Evolutionary conservation across 768 basidiomycete genomes (phyloP).

Genomic region (Lactifluus volemus): DNA sequence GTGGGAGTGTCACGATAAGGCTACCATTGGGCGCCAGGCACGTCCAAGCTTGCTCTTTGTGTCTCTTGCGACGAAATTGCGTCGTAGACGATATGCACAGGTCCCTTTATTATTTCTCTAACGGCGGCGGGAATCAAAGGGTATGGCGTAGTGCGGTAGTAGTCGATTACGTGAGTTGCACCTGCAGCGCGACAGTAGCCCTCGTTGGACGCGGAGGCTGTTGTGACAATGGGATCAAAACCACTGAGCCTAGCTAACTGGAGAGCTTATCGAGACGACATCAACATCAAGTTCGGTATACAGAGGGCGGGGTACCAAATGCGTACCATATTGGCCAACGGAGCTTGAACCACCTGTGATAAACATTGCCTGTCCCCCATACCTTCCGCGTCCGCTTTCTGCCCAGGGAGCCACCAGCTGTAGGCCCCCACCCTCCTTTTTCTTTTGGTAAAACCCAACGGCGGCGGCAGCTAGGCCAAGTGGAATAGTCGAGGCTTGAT

Average conservation of each 20-base stretch:
- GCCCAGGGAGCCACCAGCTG: slow-evolving; percentile 35
- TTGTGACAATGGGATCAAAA: slow-evolving; percentile 19
- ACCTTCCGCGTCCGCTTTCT: slow-evolving; percentile 31
- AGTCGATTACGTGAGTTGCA: slow-evolving; percentile 20
- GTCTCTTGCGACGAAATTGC: slow-evolving; percentile 15
- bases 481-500: slow-evolving; percentile 41
- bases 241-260: slow-evolving; percentile 19
- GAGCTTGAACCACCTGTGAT: slow-evolving; percentile 42
- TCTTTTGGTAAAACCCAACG: slow-evolving; percentile 38
- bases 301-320: neutral
- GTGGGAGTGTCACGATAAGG: neutral
- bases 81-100: slow-evolving; percentile 14
- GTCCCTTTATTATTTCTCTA: slow-evolving; percentile 10
- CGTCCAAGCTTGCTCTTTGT: slow-evolving; percentile 15
- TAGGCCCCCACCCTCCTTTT: slow-evolving; percentile 9
- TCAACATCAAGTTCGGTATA: neutral
- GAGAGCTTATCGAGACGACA: neutral
- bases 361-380: slow-evolving; percentile 36
- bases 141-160: slow-evolving; percentile 15
- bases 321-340: slow-evolving; percentile 37
- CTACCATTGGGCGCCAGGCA: slow-evolving; percentile 14
- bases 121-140: slow-evolving; percentile 5
- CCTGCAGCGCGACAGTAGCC: slow-evolving; percentile 10
- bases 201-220: slow-evolving; percentile 11
- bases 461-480: slow-evolving; percentile 41